These are phyloP conservation scores for Spathaspora arborariae DNA, from an alignment of 805 yeast genomes.

Conservation along the genomic window DNA sequence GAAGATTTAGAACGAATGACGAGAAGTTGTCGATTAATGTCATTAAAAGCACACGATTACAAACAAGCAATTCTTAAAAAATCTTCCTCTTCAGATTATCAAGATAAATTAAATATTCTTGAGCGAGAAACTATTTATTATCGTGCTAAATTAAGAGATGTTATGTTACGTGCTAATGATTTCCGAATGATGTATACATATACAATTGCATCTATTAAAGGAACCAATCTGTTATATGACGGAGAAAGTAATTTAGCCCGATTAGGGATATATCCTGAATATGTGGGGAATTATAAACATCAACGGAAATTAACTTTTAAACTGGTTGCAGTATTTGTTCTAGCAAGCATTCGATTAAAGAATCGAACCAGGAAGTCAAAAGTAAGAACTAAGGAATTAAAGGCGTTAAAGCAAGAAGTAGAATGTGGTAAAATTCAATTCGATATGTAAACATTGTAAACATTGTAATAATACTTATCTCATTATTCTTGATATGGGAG, in stretches of 20 bases:
- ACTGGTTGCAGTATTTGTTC: slow-evolving; percentile 34
- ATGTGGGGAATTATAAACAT: slow-evolving; percentile 11
- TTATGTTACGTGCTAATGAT: slow-evolving; percentile 31
- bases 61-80: neutral
- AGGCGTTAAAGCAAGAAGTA: slow-evolving; percentile 27
- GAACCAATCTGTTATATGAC: slow-evolving; percentile 4
- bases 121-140: slow-evolving; percentile 43
- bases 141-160: slow-evolving; percentile 45
- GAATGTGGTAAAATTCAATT: slow-evolving; percentile 22
- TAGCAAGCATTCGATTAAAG: slow-evolving; percentile 32
- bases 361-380: slow-evolving; percentile 26
- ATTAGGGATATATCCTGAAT: slow-evolving; percentile 34
- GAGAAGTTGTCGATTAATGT: slow-evolving; percentile 4
- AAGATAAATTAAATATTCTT: slow-evolving; percentile 15
- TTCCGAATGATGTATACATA: slow-evolving; percentile 31
- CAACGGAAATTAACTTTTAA: slow-evolving; percentile 22
- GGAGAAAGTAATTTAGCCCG: slow-evolving; percentile 16
- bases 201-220: slow-evolving; percentile 25
- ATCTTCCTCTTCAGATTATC: neutral
- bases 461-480: slow-evolving; percentile 14
- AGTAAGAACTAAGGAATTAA: slow-evolving; percentile 20
- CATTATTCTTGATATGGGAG: slow-evolving; percentile 39
- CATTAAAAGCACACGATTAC: neutral
- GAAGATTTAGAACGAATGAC: slow-evolving; percentile 12
- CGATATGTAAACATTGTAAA: slow-evolving; percentile 3